phyloP scores from a whole-genome alignment of 179 eudicot genomes.

The Actinidia arguta region DNA sequence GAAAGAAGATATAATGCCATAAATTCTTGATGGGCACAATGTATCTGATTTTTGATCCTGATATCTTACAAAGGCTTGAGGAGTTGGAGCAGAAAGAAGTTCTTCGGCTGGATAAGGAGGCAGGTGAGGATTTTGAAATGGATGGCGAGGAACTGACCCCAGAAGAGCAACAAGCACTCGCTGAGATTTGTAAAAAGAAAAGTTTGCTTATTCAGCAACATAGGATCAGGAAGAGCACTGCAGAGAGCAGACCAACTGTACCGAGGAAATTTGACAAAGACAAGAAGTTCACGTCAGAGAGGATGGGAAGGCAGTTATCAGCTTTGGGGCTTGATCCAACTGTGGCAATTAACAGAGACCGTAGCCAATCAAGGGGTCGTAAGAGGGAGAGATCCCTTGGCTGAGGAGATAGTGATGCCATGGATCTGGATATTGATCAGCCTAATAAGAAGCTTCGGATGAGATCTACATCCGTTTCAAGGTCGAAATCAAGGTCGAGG shows the following conservation, averaged over 20 bases:
- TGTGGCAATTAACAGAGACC: constrained; percentile 65
- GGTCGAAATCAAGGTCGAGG: constrained; percentile 49
- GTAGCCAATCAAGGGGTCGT: constrained; percentile 82
- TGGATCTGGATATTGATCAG: constrained; percentile 74
- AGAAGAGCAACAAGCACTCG: constrained; percentile 68
- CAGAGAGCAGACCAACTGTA: constrained; percentile 73
- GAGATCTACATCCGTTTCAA: constrained; percentile 47
- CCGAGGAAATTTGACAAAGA: constrained; percentile 94
- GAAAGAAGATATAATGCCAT: constrained; percentile 90
- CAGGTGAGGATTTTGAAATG: constrained; percentile 79
- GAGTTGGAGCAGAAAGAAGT: constrained; percentile 93
- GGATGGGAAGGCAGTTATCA: constrained; percentile 88
- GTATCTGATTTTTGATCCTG: constrained; percentile 95
- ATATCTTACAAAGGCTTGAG: constrained; percentile 80
- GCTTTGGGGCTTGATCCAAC: constrained; percentile 87
- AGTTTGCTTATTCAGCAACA: constrained; percentile 81
- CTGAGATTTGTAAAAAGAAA: constrained; percentile 80
- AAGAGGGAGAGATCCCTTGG: constrained; percentile 74
- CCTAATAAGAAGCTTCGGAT: constrained; percentile 68
- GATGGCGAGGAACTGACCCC: constrained; percentile 72
- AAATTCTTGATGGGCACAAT: constrained; percentile 92
- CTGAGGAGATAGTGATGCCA: constrained; percentile 40
- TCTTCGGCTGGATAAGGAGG: constrained; percentile 64
- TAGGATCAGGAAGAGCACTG: constrained; percentile 85
- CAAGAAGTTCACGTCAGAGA: constrained; percentile 56